A percentile compares a stretch with the other conserved stretches of the same genome.
Evolutionary conservation across 2,329 filamentous ascomycete genomes (phyloP).

Genomic region (Microdochium bolleyi): DNA sequence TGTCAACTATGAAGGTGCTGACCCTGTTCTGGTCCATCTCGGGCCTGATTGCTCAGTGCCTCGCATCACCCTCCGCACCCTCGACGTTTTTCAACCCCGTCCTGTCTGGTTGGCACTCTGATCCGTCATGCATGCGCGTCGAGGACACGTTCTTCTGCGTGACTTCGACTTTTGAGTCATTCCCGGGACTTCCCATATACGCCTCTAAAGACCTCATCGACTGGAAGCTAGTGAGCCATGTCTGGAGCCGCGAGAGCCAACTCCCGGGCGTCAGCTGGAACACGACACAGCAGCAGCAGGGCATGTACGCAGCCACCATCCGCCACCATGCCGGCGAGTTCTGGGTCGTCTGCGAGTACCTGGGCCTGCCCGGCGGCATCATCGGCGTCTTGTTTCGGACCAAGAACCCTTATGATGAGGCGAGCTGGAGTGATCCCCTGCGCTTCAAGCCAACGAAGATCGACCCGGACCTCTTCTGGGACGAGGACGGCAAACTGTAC

Average conservation of each 20-base stretch:
- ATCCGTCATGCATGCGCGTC: slow-evolving; percentile 19
- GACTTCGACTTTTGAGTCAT: slow-evolving; percentile 52
- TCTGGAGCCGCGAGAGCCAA: not conserved
- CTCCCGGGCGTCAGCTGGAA: not conserved
- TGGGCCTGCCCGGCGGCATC: not conserved
- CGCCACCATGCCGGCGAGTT: not conserved
- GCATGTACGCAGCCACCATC: not conserved
- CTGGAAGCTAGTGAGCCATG: slow-evolving; percentile 19
- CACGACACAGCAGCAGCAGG: not conserved
- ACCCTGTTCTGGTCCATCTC: not conserved
- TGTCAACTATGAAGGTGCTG: not conserved
- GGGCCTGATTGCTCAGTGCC: not conserved
- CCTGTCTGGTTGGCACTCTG: slow-evolving; percentile 21
- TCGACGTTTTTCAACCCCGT: slow-evolving; percentile 14
- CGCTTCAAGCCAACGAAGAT: slow-evolving; percentile 22
- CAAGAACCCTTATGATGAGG: not conserved
- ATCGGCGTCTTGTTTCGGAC: not conserved
- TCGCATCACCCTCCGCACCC: not conserved
- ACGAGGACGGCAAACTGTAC: slow-evolving; percentile 27
- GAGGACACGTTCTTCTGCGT: slow-evolving; percentile 26
- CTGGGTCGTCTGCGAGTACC: not conserved
- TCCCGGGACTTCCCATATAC: slow-evolving; percentile 39
- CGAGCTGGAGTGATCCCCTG: slow-evolving; percentile 24
- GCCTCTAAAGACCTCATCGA: slow-evolving; percentile 22
- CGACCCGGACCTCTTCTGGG: slow-evolving; percentile 33